Evolutionary conservation across 192 early-diverging fungal genomes (phyloP), one percentile per base, ranked within the genome.

Genomic region (Backusella mclennaniae): DNA sequence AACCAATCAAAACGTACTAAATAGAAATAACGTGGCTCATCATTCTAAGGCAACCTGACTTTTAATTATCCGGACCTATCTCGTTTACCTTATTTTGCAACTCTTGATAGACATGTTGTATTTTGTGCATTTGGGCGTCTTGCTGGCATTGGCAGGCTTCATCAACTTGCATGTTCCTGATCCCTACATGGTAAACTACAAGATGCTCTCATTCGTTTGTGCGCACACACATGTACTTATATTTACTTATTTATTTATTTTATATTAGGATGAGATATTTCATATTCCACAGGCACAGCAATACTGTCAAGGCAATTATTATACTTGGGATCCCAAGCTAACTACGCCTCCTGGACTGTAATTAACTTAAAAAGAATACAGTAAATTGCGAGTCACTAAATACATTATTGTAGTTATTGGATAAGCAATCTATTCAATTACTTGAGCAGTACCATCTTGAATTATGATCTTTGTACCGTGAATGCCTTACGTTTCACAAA

Each of bases 301-400:
- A 23, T 99, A 97, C 86, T 96, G 95, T 75, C 23, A 68, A 3
- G 92, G 91, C 21, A 80, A 89, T 53, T 99, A 87, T 77, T 70
- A 46, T 49, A 82, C 77, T 31, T 99, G 94, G 93, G 93, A 99
- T 78, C 91, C 92, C n/a, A 99, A 96, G 79, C 80, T 99, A 31
- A 99, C 97, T 0, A 99, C 97, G n/a, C 97, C 96, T 44, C 96
- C 97, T 23, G 97, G 96, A 14, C 88, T 98, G 87, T 99, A 93
- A 80, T 76, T 89, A 7, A 2, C 1, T 33, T 26, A 0, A 49
- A 4, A 46, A 21, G 1, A 44, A 44, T 44, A 44, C 5, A 14
- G 14, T 44, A 17, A 12, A 17, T 15, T 44, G 12, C 15, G 4
- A 44, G 15, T 17, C 42, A 66, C 15, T 21, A 66, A 52, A 14